Base-by-base conservation (phyloP, 2,329 filamentous ascomycete genomes). In the Emmonsiellopsis sp. region DNA sequence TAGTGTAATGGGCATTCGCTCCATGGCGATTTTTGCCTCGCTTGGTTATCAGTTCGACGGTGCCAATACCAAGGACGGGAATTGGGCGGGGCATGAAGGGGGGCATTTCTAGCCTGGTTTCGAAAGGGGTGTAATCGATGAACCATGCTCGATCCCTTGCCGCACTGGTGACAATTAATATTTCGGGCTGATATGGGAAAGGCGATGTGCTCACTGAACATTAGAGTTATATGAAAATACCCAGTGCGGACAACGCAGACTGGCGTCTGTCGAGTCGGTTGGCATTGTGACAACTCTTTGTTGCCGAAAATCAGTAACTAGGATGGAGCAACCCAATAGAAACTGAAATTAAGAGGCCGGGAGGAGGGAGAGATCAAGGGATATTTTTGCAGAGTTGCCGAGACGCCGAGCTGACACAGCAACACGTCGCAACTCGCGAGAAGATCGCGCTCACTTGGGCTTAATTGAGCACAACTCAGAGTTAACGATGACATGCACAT, bases 111-210 rank as follows among this genome's bases (percentile, higher is more conserved):
- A 53, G 6, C 9, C 11, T 17, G 2, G 49, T 49, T 32, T 57
- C 17, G 50, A 59, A 58, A 1, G 53, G 51, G 31, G 49, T 56
- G 36, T 56, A 60, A 14, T 47, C 40, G 31, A 44, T 55, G 51
- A 58, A 60, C 58, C 56, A 59, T 33, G 51, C 52, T 37, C 54
- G 53, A 46, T 59, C 50, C 39, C 55, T 60, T 7, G 53, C 53
- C 6, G 56, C 49, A 34, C 53, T 56, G 27, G 21, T 34, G 4
- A 14, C 6, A n/a, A 27, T 36, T 11, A 21, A 13, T 33, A 21
- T 32, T 9, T 10, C 36, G 3, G 39, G 8, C 7, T 14, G 7
- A 10, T 5, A 37, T 27, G 14, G 32, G 40, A 43, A 6, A 5
- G 11, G 7, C n/a, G 10, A 17, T 7, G 14, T 45, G 27, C 49